These are phyloP conservation scores for Monilinia vaccinii-corymbosi DNA, from an alignment of 2,329 filamentous ascomycete species.

Conservation along the genomic window DNA sequence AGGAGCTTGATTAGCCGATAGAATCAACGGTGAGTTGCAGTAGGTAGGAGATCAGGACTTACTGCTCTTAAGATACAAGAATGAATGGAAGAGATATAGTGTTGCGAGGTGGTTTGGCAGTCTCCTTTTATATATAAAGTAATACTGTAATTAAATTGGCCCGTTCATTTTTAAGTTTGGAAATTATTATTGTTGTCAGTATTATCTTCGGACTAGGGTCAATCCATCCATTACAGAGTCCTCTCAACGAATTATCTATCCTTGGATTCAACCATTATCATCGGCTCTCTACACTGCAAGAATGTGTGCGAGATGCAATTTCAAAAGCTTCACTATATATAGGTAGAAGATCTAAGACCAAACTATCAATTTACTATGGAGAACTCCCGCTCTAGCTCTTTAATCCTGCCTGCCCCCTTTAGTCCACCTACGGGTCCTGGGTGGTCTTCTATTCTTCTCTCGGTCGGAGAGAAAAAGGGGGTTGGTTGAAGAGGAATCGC, in stretches of 20 bases:
- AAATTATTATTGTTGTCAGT: background rate
- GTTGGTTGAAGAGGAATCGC: background rate
- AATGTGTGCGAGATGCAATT: too few species aligned
- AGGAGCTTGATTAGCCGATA: slow-evolving; percentile 4
- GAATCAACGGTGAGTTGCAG: slow-evolving; percentile 4
- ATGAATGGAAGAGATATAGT: background rate
- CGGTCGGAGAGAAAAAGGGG: background rate
- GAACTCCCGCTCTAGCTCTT: background rate
- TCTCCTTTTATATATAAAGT: slow-evolving; percentile 2
- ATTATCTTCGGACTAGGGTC: too few species aligned
- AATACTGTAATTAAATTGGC: too few species aligned
- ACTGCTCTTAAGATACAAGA: too few species aligned
- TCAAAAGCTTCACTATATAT: too few species aligned
- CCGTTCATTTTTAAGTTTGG: background rate
- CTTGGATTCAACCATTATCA: background rate
- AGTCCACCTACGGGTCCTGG: background rate
- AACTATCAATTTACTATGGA: background rate
- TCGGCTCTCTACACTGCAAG: too few species aligned
- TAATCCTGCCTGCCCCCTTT: background rate
- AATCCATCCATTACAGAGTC: background rate
- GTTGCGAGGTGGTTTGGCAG: background rate
- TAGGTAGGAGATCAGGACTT: too few species aligned
- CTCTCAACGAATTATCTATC: background rate
- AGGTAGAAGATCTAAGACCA: background rate
- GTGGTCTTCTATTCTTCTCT: background rate